A percentile compares a stretch with the other conserved stretches of the same genome.
Conservation (phyloP, 2,329 filamentous ascomycete genomes). For the Coniochaeta pulveracea region DNA sequence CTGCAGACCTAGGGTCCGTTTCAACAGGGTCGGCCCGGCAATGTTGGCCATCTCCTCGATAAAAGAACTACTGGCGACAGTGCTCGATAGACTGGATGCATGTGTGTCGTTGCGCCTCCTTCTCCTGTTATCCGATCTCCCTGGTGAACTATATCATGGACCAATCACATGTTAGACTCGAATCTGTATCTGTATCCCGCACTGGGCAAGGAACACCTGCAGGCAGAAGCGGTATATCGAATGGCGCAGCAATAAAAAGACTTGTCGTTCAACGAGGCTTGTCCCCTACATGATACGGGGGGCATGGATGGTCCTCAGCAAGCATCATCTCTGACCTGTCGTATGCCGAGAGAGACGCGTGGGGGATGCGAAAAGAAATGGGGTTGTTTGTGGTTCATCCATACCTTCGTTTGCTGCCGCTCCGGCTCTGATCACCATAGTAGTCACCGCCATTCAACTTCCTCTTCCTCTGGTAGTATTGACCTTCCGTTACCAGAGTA, state of each 20-base stretch:
- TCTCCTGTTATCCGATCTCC: constrained; percentile 40
- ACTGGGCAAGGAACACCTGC: constrained; percentile 4
- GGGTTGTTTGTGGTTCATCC: constrained; percentile 16
- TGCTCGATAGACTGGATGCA: constrained; percentile 51
- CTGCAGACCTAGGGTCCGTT: constrained; percentile 64
- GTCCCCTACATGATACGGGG: background rate
- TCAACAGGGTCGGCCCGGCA: constrained; percentile 53
- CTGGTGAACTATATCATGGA: constrained; percentile 41
- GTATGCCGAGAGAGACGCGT: no score
- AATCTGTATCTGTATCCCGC: constrained; percentile 12
- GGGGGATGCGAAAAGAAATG: background rate
- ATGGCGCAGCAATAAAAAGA: background rate
- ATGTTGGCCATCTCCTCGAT: constrained; percentile 63
- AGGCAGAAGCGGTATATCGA: constrained; percentile 6
- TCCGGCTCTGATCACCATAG: constrained; percentile 34
- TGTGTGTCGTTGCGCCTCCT: constrained; percentile 40
- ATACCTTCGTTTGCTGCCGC: constrained; percentile 59
- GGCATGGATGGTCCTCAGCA: no score
- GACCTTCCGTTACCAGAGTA: constrained; percentile 60
- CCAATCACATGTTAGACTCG: constrained; percentile 41
- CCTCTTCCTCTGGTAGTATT: constrained; percentile 67
- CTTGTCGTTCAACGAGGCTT: constrained; percentile 4
- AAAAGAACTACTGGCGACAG: constrained; percentile 48
- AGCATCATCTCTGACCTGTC: no score
- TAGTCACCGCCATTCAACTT: constrained; percentile 53